A percentile compares a stretch with the other conserved stretches of the same genome.
phyloP scores from a whole-genome alignment of 2,329 filamentous ascomycete species.

The Diaporthe amygdali region DNA sequence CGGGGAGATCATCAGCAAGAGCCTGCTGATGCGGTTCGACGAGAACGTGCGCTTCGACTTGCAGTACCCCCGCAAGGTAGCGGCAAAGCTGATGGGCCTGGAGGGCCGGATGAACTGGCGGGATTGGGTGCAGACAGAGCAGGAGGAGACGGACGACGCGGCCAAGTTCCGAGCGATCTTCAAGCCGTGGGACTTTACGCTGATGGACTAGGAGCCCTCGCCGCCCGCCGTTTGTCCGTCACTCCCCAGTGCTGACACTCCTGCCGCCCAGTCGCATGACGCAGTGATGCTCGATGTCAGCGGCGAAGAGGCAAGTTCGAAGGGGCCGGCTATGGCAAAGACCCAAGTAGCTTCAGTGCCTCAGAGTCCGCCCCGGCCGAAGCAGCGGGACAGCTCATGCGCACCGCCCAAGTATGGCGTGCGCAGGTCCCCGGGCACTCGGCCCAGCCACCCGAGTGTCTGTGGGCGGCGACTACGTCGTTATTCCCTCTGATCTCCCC shows the following conservation, averaged over 20 bases:
- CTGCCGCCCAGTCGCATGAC: not conserved
- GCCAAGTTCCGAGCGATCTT: constrained; percentile 82
- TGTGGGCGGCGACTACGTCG: constrained; percentile 1
- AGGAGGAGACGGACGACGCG: constrained; percentile 81
- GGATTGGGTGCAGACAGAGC: constrained; percentile 77
- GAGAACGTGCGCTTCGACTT: constrained; percentile 81
- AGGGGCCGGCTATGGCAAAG: not conserved
- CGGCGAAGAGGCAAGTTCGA: not conserved
- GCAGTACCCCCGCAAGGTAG: constrained; percentile 85
- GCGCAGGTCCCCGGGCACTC: not conserved
- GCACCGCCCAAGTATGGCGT: not conserved
- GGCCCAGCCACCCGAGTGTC: constrained; percentile 7
- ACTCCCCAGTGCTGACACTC: not conserved
- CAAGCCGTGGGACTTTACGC: constrained; percentile 84
- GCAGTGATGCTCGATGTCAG: not conserved
- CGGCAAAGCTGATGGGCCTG: constrained; percentile 85
- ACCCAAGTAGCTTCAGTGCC: not conserved
- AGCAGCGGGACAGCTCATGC: not conserved
- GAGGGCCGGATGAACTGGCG: constrained; percentile 84
- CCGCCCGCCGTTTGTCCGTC: not conserved
- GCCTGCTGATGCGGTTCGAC: constrained; percentile 76
- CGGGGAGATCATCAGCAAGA: constrained; percentile 63
- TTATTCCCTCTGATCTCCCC: not conserved
- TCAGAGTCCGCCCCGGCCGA: not conserved
- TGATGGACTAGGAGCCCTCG: constrained; percentile 29